phyloP scores from a whole-genome alignment of 257 asterid species.

The Salvia miltiorrhiza region DNA sequence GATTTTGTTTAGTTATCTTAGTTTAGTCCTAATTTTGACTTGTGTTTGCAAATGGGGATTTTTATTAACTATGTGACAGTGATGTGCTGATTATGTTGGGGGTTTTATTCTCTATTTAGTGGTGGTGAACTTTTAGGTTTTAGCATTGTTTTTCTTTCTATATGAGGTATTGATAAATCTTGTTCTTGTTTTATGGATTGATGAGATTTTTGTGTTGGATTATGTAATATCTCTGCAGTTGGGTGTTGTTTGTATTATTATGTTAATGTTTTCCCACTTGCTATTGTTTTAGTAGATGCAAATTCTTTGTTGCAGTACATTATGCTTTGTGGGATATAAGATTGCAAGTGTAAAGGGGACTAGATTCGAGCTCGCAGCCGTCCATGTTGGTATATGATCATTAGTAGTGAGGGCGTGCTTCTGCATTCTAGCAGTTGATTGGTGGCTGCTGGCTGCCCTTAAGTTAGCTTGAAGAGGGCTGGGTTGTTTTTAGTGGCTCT shows the following conservation, averaged over 20 bases:
- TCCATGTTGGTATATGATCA: slow-evolving; percentile 13
- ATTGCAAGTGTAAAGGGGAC: slow-evolving; percentile 19
- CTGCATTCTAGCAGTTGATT: slow-evolving; percentile 10
- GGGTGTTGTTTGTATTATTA: slow-evolving; percentile 12
- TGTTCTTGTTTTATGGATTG: slow-evolving; percentile 11
- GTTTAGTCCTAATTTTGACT: slow-evolving; percentile 7
- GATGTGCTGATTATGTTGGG: slow-evolving; percentile 16
- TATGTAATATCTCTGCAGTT: slow-evolving; percentile 13
- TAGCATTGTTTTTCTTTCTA: not conserved
- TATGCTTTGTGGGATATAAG: slow-evolving; percentile 16
- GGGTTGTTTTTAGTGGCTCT: slow-evolving; percentile 26
- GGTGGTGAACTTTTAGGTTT: not conserved
- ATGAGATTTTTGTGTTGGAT: slow-evolving; percentile 4
- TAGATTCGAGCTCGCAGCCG: not conserved
- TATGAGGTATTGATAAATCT: slow-evolving; percentile 3
- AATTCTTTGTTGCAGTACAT: slow-evolving; percentile 18
- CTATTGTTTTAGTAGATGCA: slow-evolving; percentile 32
- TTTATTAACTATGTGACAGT: not conserved
- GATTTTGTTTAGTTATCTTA: not conserved
- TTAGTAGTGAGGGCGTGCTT: slow-evolving; percentile 13
- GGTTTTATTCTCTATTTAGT: slow-evolving; percentile 2
- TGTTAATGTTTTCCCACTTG: not conserved
- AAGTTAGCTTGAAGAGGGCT: slow-evolving; percentile 22
- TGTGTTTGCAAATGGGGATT: slow-evolving; percentile 5
- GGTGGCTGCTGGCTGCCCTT: slow-evolving; percentile 19